Evolutionary conservation across 2,329 filamentous ascomycete genomes (phyloP), one percentile per base, ranked within the genome.

Genomic region (Diaporthe citrichinensis): DNA sequence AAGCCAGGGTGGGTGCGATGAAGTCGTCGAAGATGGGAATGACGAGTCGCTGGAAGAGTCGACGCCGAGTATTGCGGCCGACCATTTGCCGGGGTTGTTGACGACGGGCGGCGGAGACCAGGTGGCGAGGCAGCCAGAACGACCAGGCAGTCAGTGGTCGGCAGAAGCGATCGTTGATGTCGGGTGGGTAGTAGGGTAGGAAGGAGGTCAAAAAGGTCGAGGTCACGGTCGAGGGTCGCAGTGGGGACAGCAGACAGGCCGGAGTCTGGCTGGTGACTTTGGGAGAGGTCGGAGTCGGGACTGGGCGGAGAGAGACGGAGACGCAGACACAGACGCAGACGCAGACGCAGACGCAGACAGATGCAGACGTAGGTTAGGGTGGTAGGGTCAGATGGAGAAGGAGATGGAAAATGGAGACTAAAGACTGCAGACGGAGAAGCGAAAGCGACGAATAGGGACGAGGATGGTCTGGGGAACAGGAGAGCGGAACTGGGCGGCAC

Each of bases 1-100:
- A 90, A 87, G 87, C 88, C 85, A 85, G 85, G 78, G 79, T 77
- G 71, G 58, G 31, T 25, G 58, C n/a, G 46, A 36, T 65, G 9
- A 44, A 36, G 67, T 5, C 10, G 67, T 51, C 15, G 25, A 49
- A 51, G 36, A 72, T 28, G 34, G 49, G 39, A 23, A 46, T 53
- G 12, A 49, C 31, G 73, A 57, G 67, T 69, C 73, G 73, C 71
- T 51, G 53, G 68, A 51, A 69, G 68, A 55, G 57, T 75, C 75
- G 73, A 72, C 75, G 73, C 14, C 46, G 34, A 39, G 53, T 46
- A 49, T 73, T 53, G 75, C 67, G 75, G 73, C 69, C 61, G 75
- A 76, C 68, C 75, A 76, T 76, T 76, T 75, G 75, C 68, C 65
- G 69, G 51, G 46, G 59, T 41, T 62, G n/a, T 23, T n/a, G 25